Percentiles rank a stretch among this genome's conserved stretches.
Evolutionary conservation across 2,329 filamentous ascomycete species (phyloP).

Genomic region (Hirsutella minnesotensis): DNA sequence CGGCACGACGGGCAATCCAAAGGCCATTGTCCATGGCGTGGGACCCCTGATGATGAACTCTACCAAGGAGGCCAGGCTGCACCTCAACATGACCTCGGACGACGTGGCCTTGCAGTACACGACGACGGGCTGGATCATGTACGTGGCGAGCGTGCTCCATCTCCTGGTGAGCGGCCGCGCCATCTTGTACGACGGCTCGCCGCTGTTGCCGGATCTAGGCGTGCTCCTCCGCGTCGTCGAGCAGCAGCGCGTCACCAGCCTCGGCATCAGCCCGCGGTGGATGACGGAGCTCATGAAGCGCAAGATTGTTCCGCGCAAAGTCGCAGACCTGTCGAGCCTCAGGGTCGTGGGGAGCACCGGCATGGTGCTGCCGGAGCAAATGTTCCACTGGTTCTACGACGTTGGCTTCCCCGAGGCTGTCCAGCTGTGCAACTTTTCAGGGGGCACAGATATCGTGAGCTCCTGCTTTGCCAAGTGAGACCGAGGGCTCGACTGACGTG

Average conservation of each 20-base stretch:
- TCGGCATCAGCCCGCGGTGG: slow-evolving; percentile 69
- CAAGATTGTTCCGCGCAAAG: slow-evolving; percentile 46
- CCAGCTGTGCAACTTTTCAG: slow-evolving; percentile 63
- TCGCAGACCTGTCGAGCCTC: slow-evolving; percentile 51
- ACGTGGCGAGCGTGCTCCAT: slow-evolving; percentile 47
- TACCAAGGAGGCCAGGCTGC: slow-evolving; percentile 46
- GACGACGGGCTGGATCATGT: slow-evolving; percentile 85
- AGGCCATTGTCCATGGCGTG: slow-evolving; percentile 72
- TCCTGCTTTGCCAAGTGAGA: no score
- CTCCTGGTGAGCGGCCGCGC: slow-evolving; percentile 48
- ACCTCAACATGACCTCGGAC: slow-evolving; percentile 28
- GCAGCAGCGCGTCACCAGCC: slow-evolving; percentile 54
- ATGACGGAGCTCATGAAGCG: slow-evolving; percentile 60
- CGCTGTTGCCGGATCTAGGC: slow-evolving; percentile 57
- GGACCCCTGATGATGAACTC: slow-evolving; percentile 48
- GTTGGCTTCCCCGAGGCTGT: slow-evolving; percentile 53
- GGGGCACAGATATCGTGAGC: slow-evolving; percentile 63
- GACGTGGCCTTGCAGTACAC: slow-evolving; percentile 43
- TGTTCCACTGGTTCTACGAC: slow-evolving; percentile 73
- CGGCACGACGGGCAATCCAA: slow-evolving; percentile 73
- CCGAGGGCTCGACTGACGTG: no score
- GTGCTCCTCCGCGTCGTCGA: slow-evolving; percentile 51
- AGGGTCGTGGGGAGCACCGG: slow-evolving; percentile 58
- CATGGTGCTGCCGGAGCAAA: slow-evolving; percentile 66
- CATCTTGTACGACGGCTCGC: slow-evolving; percentile 74